Conservation (phyloP, 2,329 filamentous ascomycete species). For the Reticulascus tulasneorum region DNA sequence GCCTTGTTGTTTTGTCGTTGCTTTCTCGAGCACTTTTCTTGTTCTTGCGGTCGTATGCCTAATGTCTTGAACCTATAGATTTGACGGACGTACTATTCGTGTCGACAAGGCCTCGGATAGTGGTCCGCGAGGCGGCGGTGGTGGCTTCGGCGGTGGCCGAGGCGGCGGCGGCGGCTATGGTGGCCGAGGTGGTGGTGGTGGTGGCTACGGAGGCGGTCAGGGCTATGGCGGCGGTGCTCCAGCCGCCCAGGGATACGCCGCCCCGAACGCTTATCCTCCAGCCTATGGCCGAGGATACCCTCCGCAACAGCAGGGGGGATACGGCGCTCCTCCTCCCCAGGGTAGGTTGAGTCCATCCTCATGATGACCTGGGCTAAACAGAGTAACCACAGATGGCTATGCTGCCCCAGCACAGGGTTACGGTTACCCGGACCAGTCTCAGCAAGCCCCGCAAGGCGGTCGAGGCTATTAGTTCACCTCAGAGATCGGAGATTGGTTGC, state of each 20-base stretch:
- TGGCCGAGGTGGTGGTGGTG: constrained; percentile 31
- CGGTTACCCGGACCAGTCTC: constrained; percentile 43
- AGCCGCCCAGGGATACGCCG: constrained; percentile 30
- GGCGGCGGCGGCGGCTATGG: constrained; percentile 28
- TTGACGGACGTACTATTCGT: constrained; percentile 90
- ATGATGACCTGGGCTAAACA: background rate
- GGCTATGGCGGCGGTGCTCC: constrained; percentile 23
- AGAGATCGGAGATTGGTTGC: constrained; percentile 16
- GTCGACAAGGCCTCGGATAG: constrained; percentile 94
- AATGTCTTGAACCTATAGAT: constrained; percentile 48
- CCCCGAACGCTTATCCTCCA: constrained; percentile 31
- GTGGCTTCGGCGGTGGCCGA: constrained; percentile 33
- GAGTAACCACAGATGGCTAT: constrained; percentile 6
- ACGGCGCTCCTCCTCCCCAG: constrained; percentile 31
- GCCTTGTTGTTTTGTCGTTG: constrained; percentile 9
- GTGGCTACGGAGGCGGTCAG: constrained; percentile 29
- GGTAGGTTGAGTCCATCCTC: constrained; percentile 26
- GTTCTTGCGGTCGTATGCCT: constrained; percentile 12
- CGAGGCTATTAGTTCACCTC: constrained; percentile 36
- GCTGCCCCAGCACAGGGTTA: constrained; percentile 24
- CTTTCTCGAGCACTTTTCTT: too few relatives aligned
- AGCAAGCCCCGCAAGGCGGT: constrained; percentile 27
- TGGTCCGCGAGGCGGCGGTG: constrained; percentile 56
- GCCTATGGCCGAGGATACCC: constrained; percentile 43
- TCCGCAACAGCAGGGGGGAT: constrained; percentile 31